Evolutionary conservation across 306 rosid species (phyloP).

Genomic region (Erythrophleum fordii): DNA sequence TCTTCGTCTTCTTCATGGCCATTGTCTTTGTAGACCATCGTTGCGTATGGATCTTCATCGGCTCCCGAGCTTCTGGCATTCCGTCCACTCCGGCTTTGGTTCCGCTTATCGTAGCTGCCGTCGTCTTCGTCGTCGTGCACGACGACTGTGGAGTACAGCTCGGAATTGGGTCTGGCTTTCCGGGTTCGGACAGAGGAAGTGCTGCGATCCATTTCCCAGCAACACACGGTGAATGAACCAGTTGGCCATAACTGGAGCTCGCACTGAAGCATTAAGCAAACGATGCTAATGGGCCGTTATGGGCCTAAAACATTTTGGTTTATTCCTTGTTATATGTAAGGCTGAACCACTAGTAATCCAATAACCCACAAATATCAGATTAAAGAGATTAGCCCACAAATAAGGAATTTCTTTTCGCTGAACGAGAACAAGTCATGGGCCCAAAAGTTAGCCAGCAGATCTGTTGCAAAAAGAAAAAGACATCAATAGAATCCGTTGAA

Average conservation of each 20-base stretch:
- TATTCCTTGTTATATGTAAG: neutral
- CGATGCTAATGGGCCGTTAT: constrained; percentile 10
- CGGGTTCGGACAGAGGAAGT: constrained; percentile 53
- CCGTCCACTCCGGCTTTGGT: constrained; percentile 31
- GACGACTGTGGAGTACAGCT: constrained; percentile 79
- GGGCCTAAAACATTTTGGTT: neutral
- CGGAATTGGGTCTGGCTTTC: constrained; percentile 54
- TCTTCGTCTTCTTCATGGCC: constrained; percentile 66
- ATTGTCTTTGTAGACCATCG: constrained; percentile 75
- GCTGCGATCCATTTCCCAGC: constrained; percentile 66
- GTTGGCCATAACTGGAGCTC: constrained; percentile 18
- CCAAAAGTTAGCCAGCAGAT: too few relatives aligned
- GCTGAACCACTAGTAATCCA: neutral
- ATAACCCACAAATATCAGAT: neutral
- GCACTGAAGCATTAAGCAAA: neutral
- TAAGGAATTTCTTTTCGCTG: too few relatives aligned
- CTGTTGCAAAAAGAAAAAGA: too few relatives aligned
- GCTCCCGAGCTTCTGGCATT: constrained; percentile 33
- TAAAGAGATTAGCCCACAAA: too few relatives aligned
- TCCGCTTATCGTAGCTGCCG: constrained; percentile 21
- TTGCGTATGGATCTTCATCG: constrained; percentile 67
- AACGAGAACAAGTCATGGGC: too few relatives aligned
- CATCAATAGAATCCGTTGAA: too few relatives aligned
- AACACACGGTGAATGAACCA: neutral
- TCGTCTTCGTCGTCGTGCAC: constrained; percentile 60